These are phyloP conservation scores for Triticum dicoccoides DNA, from an alignment of 176 grass and related monocot species.

Conservation along the genomic window DNA sequence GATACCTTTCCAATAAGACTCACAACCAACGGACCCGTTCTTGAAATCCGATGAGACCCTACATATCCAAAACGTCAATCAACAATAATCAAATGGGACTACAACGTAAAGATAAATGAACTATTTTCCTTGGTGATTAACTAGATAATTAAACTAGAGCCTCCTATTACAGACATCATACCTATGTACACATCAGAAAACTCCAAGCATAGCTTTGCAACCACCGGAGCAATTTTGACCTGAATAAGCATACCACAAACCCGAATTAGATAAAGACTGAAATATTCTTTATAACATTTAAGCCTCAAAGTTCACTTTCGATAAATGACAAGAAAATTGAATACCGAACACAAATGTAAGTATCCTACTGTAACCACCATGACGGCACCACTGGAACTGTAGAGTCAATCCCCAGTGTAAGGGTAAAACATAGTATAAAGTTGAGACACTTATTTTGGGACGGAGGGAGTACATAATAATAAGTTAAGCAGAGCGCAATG, in stretches of 20 bases:
- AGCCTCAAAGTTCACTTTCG: constrained; percentile 14
- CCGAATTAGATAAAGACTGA: constrained; percentile 17
- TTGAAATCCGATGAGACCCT: constrained; percentile 70
- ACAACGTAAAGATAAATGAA: not conserved
- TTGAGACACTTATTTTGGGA: too few species aligned
- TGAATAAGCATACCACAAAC: constrained; percentile 40
- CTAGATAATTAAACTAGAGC: not conserved
- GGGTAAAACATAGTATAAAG: not conserved
- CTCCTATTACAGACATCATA: constrained; percentile 25
- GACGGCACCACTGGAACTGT: not conserved
- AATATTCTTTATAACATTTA: not conserved
- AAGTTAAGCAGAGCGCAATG: not conserved
- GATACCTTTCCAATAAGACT: constrained; percentile 86
- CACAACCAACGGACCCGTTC: constrained; percentile 57
- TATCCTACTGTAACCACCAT: constrained; percentile 11
- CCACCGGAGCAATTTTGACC: constrained; percentile 63
- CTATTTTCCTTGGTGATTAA: constrained; percentile 7
- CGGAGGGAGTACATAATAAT: not conserved
- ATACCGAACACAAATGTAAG: constrained; percentile 1
- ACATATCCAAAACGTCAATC: constrained; percentile 33
- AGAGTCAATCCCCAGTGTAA: not conserved
- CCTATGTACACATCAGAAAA: constrained; percentile 96
- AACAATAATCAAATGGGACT: constrained; percentile 1
- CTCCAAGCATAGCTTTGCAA: constrained; percentile 74
- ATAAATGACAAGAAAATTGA: constrained; percentile 15